phyloP scores from a whole-genome alignment of 1,284 basidiomycete species.

The Leccinum angustisporum region DNA sequence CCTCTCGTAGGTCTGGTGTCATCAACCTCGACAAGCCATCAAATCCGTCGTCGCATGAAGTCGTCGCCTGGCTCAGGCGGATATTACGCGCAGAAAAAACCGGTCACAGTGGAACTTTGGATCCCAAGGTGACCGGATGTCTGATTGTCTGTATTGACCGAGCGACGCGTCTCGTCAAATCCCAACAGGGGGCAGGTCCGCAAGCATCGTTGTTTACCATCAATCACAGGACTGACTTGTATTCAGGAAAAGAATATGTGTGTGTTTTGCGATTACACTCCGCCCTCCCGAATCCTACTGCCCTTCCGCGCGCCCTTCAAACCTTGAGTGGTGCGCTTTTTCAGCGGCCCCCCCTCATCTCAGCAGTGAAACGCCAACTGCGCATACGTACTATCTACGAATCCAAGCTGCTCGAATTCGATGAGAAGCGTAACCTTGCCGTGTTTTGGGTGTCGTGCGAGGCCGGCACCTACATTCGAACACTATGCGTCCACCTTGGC shows the following conservation, averaged over 20 bases:
- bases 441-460: constrained; percentile 99
- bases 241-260: constrained; percentile 95
- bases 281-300: constrained; percentile 75
- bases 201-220: constrained; percentile 18
- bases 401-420: constrained; percentile 95
- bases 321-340: constrained; percentile 98
- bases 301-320: constrained; percentile 91
- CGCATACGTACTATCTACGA: constrained; percentile 98
- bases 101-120: constrained; percentile 95
- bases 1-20: constrained; percentile 76
- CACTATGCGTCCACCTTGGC: constrained; percentile 96
- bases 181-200: constrained; percentile 91
- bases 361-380: constrained; percentile 98
- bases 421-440: constrained; percentile 94
- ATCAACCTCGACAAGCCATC: constrained; percentile 99
- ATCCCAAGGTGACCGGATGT: constrained; percentile 99
- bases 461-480: constrained; percentile 98
- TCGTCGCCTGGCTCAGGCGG: constrained; percentile 97
- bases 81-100: constrained; percentile 98
- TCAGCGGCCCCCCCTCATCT: constrained; percentile 98
- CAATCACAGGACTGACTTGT: constrained; percentile 2
- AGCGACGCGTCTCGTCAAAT: constrained; percentile 99
- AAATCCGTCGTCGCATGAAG: constrained; percentile 99
- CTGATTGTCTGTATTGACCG: constrained; percentile 99
- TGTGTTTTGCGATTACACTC: constrained; percentile 94